Percentiles rank a stretch among this genome's conserved stretches.
These are phyloP conservation scores for Vigna angularis DNA, from an alignment of 306 rosid genomes.

Conservation along the genomic window DNA sequence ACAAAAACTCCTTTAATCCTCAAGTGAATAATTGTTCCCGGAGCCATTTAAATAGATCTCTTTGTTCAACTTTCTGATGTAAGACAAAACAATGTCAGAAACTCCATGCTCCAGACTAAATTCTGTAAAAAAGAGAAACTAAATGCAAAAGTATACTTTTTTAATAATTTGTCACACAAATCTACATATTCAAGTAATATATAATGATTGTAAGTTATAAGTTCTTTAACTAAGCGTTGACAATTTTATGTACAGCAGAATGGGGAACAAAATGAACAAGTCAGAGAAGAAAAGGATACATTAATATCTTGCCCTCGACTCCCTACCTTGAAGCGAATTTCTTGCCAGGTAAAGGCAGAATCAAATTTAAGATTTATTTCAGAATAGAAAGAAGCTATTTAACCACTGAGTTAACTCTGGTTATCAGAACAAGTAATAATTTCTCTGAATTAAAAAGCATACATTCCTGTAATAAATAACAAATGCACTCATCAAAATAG, in stretches of 20 bases:
- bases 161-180: neutral
- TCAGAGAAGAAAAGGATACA: constrained; percentile 40
- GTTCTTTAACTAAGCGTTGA: neutral
- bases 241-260: neutral
- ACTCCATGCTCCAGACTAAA: neutral
- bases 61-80: too few species aligned
- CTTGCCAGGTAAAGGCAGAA: constrained; percentile 38
- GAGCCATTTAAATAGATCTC: too few species aligned
- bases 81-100: too few species aligned
- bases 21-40: too few species aligned
- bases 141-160: neutral
- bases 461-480: neutral
- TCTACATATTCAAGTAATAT: neutral
- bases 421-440: too few species aligned
- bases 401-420: too few species aligned
- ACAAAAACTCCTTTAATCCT: too few species aligned
- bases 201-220: neutral
- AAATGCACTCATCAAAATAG: neutral
- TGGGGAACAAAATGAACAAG: constrained; percentile 16
- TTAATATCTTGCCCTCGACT: constrained; percentile 25
- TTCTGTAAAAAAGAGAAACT: neutral
- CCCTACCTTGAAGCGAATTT: constrained; percentile 33
- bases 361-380: neutral
- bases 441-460: neutral
- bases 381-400: too few species aligned